Conservation (phyloP, 306 rosid genomes). For the Citrullus colocynthis region DNA sequence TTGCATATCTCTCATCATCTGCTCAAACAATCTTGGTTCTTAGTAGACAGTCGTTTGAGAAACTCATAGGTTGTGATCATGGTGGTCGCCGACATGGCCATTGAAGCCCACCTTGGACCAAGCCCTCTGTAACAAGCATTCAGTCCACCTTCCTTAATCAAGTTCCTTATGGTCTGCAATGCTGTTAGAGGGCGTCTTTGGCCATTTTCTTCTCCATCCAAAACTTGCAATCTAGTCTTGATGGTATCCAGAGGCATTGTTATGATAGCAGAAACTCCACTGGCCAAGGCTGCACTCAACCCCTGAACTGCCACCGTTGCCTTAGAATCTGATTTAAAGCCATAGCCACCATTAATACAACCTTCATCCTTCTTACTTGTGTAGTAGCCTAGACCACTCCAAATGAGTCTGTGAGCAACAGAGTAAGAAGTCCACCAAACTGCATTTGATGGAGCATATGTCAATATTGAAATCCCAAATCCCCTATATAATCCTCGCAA, state of each 20-base stretch:
- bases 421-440: constrained; percentile 99
- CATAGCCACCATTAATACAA: constrained; percentile 14
- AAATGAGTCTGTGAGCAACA: constrained; percentile 56
- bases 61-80: constrained; percentile 96
- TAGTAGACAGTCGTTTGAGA: constrained; percentile 71
- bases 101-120: constrained; percentile 92
- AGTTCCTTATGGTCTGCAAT: constrained; percentile 45
- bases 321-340: constrained; percentile 45
- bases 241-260: constrained; percentile 88
- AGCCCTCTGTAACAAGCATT: constrained; percentile 87
- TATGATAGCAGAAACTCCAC: constrained; percentile 79
- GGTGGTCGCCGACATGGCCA: constrained; percentile 93
- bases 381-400: constrained; percentile 53
- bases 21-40: constrained; percentile 32
- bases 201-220: constrained; percentile 81
- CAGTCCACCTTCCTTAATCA: constrained; percentile 78
- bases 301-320: constrained; percentile 64
- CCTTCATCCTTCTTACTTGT: constrained; percentile 31
- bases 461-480: constrained; percentile 73
- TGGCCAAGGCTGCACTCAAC: constrained; percentile 75
- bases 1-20: not conserved
- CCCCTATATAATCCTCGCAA: constrained; percentile 77
- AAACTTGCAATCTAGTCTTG: constrained; percentile 86
- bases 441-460: constrained; percentile 93
- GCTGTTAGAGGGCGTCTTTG: constrained; percentile 50